Base-by-base conservation (phyloP, 768 basidiomycete species). In the Tulasnella sp. region DNA sequence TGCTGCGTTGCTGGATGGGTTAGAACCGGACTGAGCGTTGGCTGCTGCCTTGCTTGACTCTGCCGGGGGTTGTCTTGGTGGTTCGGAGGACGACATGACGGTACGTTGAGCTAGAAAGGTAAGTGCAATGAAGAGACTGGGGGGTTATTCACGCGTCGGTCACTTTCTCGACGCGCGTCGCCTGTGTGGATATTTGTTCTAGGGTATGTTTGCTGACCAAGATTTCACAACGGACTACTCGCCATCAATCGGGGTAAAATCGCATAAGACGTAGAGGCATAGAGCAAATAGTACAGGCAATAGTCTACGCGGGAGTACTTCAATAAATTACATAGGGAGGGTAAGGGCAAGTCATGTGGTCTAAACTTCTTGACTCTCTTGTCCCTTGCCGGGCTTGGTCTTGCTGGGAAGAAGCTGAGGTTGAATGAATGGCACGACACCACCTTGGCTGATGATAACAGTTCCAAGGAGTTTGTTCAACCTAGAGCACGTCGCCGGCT, bases 371-470 rank as follows among this genome's bases (percentile, higher is more conserved):
- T 74, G 72, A 59, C 72, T 71, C 67, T 76, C 74, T 64, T 75
- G 74, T 65, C 71, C 73, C 53, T 69, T 69, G 60, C 72, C 74
- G 34, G 67, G 21, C 17, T n/a, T 64, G 7, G 73, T 70, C 63
- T 75, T 75, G 62, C 68, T 70, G 14, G 74, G 74, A 2, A 75
- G 67, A 31, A 75, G 68, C 73, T 75, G 67, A 46, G 79, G 73
- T 65, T 81, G 77, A 69, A 94, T 94, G 67, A 78, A 79, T 17
- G 86, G 85, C 17, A 90, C 81, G 55, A 87, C 85, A 76, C 88
- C 89, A 70, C 89, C 89, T 69, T 91, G 87, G 21, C 85, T 88
- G 74, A 92, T 91, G 67, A 86, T 82, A 63, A 91, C 89, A 56
- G 81, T 75, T n/a, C 86, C 87, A 57, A 92, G 79, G 62, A 91